Conservation (phyloP, 2,329 filamentous ascomycete genomes). For the Fusarium sp. region DNA sequence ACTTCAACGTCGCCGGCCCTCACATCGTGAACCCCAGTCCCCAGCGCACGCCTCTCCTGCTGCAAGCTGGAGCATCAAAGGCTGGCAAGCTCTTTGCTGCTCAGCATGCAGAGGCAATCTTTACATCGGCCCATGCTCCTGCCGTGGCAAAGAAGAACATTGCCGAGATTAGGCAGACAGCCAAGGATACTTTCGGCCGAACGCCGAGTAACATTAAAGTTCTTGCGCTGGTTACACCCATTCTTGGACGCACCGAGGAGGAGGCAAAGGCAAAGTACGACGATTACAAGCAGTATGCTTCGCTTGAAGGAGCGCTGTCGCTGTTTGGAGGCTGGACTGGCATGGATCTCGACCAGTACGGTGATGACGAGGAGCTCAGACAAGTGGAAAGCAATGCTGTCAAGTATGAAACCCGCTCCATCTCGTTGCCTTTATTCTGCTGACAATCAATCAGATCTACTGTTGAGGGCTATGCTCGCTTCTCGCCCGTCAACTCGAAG, state of each 20-base stretch:
- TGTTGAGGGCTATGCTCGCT: neutral
- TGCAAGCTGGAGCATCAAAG: slow-evolving; percentile 76
- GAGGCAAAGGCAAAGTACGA: slow-evolving; percentile 73
- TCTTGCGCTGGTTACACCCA: slow-evolving; percentile 71
- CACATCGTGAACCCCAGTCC: slow-evolving; percentile 73
- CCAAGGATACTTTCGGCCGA: slow-evolving; percentile 63
- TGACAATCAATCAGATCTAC: neutral
- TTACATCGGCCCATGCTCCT: slow-evolving; percentile 73
- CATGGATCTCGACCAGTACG: slow-evolving; percentile 66
- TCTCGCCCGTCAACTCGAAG: slow-evolving; percentile 43
- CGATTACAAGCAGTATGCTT: slow-evolving; percentile 66
- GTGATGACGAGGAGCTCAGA: slow-evolving; percentile 72
- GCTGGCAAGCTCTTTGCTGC: slow-evolving; percentile 75
- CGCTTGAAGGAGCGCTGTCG: slow-evolving; percentile 74
- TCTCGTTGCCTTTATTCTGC: slow-evolving; percentile 23
- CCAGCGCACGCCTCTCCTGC: slow-evolving; percentile 74
- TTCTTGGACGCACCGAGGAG: slow-evolving; percentile 73
- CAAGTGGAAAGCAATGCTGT: slow-evolving; percentile 72
- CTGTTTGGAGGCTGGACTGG: slow-evolving; percentile 81
- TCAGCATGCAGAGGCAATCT: slow-evolving; percentile 77
- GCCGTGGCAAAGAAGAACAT: slow-evolving; percentile 70
- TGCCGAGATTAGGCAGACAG: slow-evolving; percentile 69
- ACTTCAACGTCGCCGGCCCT: slow-evolving; percentile 72
- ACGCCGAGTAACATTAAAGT: slow-evolving; percentile 73
- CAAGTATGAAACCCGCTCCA: slow-evolving; percentile 43